A percentile compares a stretch with the other conserved stretches of the same genome.
phyloP scores from a whole-genome alignment of 805 yeast species.

The Candida multigemmis region DNA sequence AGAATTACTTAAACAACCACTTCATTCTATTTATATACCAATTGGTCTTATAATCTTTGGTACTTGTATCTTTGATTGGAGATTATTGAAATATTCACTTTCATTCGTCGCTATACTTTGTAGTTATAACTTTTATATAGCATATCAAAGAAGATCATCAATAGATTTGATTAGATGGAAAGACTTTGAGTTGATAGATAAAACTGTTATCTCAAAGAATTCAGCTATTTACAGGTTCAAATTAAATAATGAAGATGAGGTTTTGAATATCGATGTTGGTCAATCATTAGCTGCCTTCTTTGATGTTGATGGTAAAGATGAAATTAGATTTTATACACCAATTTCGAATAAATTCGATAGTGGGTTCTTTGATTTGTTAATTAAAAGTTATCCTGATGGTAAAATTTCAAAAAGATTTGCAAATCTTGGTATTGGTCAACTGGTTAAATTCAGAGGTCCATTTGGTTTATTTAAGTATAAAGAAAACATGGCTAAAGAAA shows the following conservation, averaged over 20 bases:
- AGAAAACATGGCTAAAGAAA: constrained; percentile 49
- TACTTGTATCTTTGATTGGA: constrained; percentile 41
- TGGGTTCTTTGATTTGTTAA: constrained; percentile 70
- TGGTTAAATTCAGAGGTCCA: constrained; percentile 69
- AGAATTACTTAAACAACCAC: constrained; percentile 55
- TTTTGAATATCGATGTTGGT: constrained; percentile 62
- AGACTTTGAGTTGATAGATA: constrained; percentile 61
- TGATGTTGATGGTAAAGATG: constrained; percentile 40
- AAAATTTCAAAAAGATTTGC: constrained; percentile 63
- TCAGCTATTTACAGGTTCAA: constrained; percentile 69
- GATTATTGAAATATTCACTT: constrained; percentile 38
- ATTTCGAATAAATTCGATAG: constrained; percentile 60
- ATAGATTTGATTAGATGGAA: constrained; percentile 48
- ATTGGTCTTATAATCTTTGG: constrained; percentile 53
- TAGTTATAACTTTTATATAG: constrained; percentile 26
- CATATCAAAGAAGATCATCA: constrained; percentile 33
- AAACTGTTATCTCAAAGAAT: constrained; percentile 63
- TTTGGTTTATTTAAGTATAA: constrained; percentile 61
- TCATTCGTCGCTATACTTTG: constrained; percentile 26
- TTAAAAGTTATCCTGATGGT: constrained; percentile 70
- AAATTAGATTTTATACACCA: constrained; percentile 66
- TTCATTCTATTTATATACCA: constrained; percentile 74
- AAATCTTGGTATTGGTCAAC: constrained; percentile 50
- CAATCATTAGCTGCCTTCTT: constrained; percentile 62
- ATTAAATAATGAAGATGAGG: constrained; percentile 50